Base-by-base conservation (phyloP, 1,284 basidiomycete species). In the Phlebopus sp. region DNA sequence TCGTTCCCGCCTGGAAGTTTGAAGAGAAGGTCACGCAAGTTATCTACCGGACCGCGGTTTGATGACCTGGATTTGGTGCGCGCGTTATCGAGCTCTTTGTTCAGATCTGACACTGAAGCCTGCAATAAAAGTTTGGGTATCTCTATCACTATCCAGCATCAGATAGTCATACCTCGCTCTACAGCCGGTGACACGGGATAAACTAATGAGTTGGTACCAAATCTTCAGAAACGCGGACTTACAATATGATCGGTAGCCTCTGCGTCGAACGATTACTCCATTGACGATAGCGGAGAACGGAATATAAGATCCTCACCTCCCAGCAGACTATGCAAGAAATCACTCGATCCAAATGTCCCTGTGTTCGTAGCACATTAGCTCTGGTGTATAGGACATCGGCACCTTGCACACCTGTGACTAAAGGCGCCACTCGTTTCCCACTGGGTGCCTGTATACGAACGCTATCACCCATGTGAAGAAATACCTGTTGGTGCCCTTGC, bases 31-130 rank as follows among this genome's bases (percentile, higher is more conserved):
- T 77, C 70, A 18, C 81, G 77, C 11, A 88, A 72, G 13, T 66
- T 60, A 46, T 74, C 72, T 0, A 64, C 60, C 3, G 76, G 69
- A 42, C 67, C 69, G 3, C 67, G 63, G 0, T 74, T 72, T 10
- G 69, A 64, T 5, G 74, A 68, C 10, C 66, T 63, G 7, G 79
- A 76, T 53, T 70, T 75, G 9, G 77, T 72, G 31, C 81, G 81
- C 2, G 90, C 88, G 39, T 79, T 80, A 50, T 83, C 78, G 55
- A 97, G 75, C 51, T 88, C 82, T 55, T 86, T 83, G 71, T 87
- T 90, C 36, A 97, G 77, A 62, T 97, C 93, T 0, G 86, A 82
- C 1, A 97, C 91, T 27, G 92, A 94, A 1, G 93, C 89, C 74
- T 92, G 42, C 17, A 17, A n/a, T n/a, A n/a, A 34, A n/a, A 42